Percentiles rank a stretch among this genome's conserved stretches.
Conservation (phyloP, 257 asterid genomes). For the Petrea volubilis region DNA sequence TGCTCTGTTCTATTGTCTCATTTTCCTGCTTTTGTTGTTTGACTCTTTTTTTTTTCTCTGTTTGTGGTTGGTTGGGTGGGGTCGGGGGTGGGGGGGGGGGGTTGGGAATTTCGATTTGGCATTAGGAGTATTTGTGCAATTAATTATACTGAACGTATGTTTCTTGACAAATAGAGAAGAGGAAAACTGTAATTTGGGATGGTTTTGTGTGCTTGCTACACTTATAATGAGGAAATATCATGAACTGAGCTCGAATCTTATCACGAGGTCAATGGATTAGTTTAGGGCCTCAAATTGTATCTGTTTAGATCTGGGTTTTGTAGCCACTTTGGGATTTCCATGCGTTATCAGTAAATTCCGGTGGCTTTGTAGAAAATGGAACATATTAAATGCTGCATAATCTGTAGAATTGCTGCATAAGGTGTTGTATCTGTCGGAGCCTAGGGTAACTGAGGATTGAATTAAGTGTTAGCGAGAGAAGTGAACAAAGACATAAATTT, state of each 20-base stretch:
- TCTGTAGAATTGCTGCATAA: neutral
- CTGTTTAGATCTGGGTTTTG: constrained; percentile 4
- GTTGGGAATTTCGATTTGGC: neutral
- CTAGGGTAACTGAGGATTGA: neutral
- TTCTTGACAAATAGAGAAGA: neutral
- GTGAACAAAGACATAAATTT: neutral
- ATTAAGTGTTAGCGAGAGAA: neutral
- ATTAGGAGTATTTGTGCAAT: constrained; percentile 1
- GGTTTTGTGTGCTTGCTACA: neutral
- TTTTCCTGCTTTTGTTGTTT: neutral
- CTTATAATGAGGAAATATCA: neutral
- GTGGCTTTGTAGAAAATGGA: neutral
- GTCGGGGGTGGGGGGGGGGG: too few relatives aligned
- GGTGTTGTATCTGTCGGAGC: constrained; percentile 6
- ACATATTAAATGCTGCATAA: neutral
- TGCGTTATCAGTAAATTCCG: neutral
- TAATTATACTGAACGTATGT: neutral
- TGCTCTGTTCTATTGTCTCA: neutral
- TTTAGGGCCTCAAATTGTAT: neutral
- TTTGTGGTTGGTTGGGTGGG: neutral
- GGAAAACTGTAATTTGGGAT: neutral
- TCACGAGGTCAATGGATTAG: neutral
- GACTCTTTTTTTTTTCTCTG: neutral
- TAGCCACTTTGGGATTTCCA: neutral
- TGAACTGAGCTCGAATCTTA: neutral